These are phyloP conservation scores for Aureobasidium melanogenum DNA, from an alignment of 2,329 filamentous ascomycete species.

Conservation along the genomic window DNA sequence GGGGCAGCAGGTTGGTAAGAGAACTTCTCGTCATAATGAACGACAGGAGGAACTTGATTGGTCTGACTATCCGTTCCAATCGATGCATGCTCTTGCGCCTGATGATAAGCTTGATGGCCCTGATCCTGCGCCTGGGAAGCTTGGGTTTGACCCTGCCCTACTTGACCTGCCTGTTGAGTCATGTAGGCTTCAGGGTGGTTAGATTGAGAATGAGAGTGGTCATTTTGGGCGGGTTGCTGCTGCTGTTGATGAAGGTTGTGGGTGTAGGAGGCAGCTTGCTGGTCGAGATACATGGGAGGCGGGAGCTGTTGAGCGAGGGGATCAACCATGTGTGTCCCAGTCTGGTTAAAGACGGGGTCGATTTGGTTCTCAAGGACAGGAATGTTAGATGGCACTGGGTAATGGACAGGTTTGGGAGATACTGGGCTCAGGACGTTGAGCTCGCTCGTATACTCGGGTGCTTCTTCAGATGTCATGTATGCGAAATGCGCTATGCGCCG, in stretches of 20 bases:
- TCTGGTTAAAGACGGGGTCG: constrained; percentile 63
- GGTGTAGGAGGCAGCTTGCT: not conserved
- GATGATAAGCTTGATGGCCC: constrained; percentile 6
- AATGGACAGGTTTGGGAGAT: constrained; percentile 61
- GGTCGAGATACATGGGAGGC: not conserved
- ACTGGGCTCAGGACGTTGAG: constrained; percentile 52
- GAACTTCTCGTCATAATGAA: constrained; percentile 7
- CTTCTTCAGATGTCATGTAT: constrained; percentile 39
- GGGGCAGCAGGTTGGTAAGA: constrained; percentile 2
- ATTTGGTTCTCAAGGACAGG: constrained; percentile 63
- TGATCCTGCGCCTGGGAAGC: not conserved
- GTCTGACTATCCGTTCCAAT: constrained; percentile 9
- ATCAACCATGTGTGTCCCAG: constrained; percentile 21
- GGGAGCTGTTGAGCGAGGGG: not conserved
- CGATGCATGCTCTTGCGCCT: constrained; percentile 7
- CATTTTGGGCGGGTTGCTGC: not conserved
- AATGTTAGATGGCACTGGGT: constrained; percentile 59
- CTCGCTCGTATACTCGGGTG: constrained; percentile 55
- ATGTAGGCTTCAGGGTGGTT: constrained; percentile 2
- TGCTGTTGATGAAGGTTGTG: not conserved
- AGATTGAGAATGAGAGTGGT: not conserved
- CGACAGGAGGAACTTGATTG: constrained; percentile 5
- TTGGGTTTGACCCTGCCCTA: not conserved
- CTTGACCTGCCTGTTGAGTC: not conserved
- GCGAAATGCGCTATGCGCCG: constrained; percentile 24